These are phyloP conservation scores for Teunomyces barrocoloradensis DNA, from an alignment of 805 yeast genomes.

Conservation along the genomic window DNA sequence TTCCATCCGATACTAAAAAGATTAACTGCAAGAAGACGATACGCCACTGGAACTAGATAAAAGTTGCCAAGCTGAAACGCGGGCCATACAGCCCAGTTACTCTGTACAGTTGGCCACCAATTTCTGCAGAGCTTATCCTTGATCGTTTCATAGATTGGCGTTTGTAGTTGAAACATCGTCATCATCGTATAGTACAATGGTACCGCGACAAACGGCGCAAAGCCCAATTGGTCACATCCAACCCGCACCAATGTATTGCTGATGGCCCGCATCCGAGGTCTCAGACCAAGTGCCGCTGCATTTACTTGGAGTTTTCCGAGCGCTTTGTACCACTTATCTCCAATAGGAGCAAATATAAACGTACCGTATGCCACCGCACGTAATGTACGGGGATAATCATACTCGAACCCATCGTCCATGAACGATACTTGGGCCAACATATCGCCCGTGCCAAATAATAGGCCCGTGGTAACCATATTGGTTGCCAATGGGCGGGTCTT, in stretches of 20 bases:
- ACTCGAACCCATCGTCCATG: constrained; percentile 28
- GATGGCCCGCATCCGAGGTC: constrained; percentile 1
- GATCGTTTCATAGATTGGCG: constrained; percentile 39
- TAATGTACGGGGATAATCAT: constrained; percentile 54
- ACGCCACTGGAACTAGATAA: constrained; percentile 67
- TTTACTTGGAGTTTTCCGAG: constrained; percentile 20
- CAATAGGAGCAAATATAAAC: constrained; percentile 71
- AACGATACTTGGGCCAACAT: constrained; percentile 61
- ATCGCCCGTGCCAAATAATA: constrained; percentile 74
- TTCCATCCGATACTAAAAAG: constrained; percentile 80
- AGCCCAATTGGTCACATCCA: constrained; percentile 65
- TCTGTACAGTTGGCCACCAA: constrained; percentile 63
- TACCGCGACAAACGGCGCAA: constrained; percentile 73
- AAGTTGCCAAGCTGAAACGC: constrained; percentile 78
- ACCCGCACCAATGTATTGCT: constrained; percentile 43
- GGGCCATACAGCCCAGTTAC: constrained; percentile 93
- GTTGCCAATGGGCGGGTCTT: constrained; percentile 41
- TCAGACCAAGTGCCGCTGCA: not conserved
- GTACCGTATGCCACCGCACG: constrained; percentile 74
- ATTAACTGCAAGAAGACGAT: constrained; percentile 67
- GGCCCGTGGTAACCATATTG: constrained; percentile 49
- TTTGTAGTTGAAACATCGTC: constrained; percentile 58
- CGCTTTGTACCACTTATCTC: constrained; percentile 64
- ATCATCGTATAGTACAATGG: constrained; percentile 70
- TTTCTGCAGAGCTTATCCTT: constrained; percentile 44